Percentiles rank a stretch among this genome's conserved stretches.
Conservation (phyloP, 2,329 filamentous ascomycete genomes). For the Kalaharituber pfeilii region DNA sequence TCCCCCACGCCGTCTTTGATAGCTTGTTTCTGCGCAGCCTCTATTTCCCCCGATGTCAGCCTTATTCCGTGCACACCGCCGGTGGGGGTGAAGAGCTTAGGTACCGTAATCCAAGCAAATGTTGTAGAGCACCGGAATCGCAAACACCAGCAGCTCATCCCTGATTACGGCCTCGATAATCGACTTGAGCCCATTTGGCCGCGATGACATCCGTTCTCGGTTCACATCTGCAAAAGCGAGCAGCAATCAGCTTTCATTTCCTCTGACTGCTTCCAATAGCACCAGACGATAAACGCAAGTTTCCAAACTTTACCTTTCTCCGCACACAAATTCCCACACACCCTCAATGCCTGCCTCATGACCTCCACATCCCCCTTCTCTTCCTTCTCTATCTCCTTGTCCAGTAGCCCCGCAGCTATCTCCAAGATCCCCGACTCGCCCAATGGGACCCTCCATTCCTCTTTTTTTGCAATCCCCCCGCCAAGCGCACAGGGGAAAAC, state of each 20-base stretch:
- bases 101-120: conserved; percentile 16
- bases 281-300: not conserved
- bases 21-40: conserved; percentile 16
- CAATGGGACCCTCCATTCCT: conserved; percentile 18
- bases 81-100: not conserved
- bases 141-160: conserved; percentile 4
- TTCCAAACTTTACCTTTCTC: conserved; percentile 22
- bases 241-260: not conserved
- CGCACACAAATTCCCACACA: conserved; percentile 21
- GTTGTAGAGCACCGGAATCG: conserved; percentile 13
- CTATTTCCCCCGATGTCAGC: conserved; percentile 12
- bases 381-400: not conserved
- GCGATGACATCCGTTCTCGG: conserved; percentile 10
- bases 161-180: conserved; percentile 10
- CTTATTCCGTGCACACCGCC: not conserved
- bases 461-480: conserved; percentile 7
- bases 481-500: not conserved
- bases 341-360: conserved; percentile 15
- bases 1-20: conserved; percentile 13
- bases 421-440: conserved; percentile 18
- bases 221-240: conserved; percentile 12
- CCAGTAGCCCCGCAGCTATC: conserved; percentile 11
- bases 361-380: conserved; percentile 2
- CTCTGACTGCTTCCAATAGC: not conserved
- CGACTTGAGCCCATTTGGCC: conserved; percentile 11